Conservation (phyloP, 2,329 filamentous ascomycete species). For the Beauveria sp. region DNA sequence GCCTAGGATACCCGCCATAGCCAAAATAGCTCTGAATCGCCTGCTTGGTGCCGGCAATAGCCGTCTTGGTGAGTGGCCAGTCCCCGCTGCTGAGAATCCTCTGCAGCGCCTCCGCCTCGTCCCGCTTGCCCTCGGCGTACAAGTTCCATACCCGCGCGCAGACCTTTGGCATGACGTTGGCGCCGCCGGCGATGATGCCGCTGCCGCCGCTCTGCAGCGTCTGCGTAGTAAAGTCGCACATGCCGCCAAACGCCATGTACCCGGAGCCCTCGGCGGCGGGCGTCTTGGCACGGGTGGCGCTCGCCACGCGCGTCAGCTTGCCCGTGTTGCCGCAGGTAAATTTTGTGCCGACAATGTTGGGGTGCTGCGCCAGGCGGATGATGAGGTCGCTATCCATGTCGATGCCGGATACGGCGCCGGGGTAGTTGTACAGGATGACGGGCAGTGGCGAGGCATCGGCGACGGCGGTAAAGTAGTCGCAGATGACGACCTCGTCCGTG, state of each 20-base stretch:
- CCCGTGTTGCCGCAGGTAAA: constrained; percentile 90
- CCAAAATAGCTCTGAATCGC: constrained; percentile 74
- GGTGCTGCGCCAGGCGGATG: constrained; percentile 69
- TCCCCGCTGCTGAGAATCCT: constrained; percentile 71
- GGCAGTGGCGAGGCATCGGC: constrained; percentile 69
- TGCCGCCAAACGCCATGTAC: constrained; percentile 82
- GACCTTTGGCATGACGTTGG: constrained; percentile 77
- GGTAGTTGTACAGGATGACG: constrained; percentile 87
- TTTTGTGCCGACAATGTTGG: constrained; percentile 81
- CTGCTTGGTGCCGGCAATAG: constrained; percentile 79
- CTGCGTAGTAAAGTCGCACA: constrained; percentile 81
- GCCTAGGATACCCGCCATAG: constrained; percentile 70
- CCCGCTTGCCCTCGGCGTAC: constrained; percentile 62
- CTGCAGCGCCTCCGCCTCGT: constrained; percentile 69
- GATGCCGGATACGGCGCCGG: constrained; percentile 76
- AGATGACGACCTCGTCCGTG: constrained; percentile 65
- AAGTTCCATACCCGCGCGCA: constrained; percentile 74
- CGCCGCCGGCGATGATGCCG: constrained; percentile 78
- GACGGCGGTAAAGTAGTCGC: constrained; percentile 66
- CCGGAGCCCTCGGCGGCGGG: constrained; percentile 50
- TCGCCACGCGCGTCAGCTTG: constrained; percentile 76
- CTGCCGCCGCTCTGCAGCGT: constrained; percentile 71
- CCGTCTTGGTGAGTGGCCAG: constrained; percentile 75
- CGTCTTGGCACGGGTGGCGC: constrained; percentile 63
- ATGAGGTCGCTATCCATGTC: constrained; percentile 86